Base-by-base conservation (phyloP, 371 early-diverging fungal species). In the Mucor saturninus region DNA sequence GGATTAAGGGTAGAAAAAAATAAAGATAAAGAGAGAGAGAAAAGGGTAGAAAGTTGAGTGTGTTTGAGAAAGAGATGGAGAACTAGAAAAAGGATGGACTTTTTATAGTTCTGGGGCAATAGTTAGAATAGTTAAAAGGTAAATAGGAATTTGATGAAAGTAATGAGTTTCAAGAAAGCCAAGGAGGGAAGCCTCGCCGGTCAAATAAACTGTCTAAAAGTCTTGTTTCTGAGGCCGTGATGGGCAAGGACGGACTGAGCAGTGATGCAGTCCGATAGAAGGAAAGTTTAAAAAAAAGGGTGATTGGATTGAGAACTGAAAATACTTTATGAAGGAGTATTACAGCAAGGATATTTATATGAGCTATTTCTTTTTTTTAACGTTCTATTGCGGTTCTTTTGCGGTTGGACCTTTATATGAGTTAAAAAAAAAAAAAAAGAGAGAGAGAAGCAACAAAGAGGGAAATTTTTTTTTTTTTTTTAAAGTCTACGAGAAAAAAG, bases 141-240 rank as follows among this genome's bases (percentile, higher is more conserved):
- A 30, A 26, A 37, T 21, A 46, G n/a, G 54, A 13, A 53, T 51
- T 59, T 52, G 64, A 64, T 50, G 52, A 42, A 48, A 45, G 21
- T 46, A 46, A 21, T 46, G 21, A 62, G 63, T 64, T 67, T 76
- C 74, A 76, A 70, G 77, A 73, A 73, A 83, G 85, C 87, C 87
- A 86, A 79, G 87, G 87, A 78, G 87, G 85, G 68, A 84, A 84
- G 74, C 86, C 85, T 68, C 81, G 74, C 77, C 80, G 83, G 81
- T 85, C 78, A 80, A 83, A 83, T 80, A 83, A 77, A 71, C 81
- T 83, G 68, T 77, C 69, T 62, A 77, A 74, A 70, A 84, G 83
- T 79, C 75, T 85, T 79, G 75, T 86, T 83, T 81, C 83, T 85
- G 81, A 79, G 77, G 85, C 76, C 87, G 87, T 86, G 85, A 84